Conservation (phyloP, 257 asterid genomes). For the Agastache rugosa region DNA sequence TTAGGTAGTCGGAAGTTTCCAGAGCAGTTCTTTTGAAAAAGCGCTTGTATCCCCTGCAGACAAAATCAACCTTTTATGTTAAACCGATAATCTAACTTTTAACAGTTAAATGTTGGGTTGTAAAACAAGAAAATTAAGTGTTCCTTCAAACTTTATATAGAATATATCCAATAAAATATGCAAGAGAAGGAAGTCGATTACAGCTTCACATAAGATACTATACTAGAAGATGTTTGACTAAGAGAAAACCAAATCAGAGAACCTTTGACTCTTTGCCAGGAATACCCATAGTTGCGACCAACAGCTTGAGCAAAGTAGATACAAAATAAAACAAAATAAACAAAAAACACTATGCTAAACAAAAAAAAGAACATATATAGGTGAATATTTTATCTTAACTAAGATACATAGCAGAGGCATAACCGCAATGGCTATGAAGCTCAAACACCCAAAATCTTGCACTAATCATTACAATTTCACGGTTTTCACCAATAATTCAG, state of each 20-base stretch:
- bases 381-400: background rate
- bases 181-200: too few species aligned
- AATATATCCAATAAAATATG: background rate
- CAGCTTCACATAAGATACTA: too few species aligned
- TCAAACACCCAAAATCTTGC: slow-evolving; percentile 6
- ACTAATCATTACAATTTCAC: background rate
- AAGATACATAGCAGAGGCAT: background rate
- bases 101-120: background rate
- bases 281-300: background rate
- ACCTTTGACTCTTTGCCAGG: background rate
- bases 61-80: slow-evolving; percentile 26
- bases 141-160: background rate
- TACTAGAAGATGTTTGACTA: background rate
- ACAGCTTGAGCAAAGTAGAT: background rate
- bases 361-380: too few species aligned
- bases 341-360: too few species aligned
- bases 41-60: slow-evolving; percentile 90
- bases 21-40: slow-evolving; percentile 76
- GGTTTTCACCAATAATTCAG: background rate
- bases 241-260: slow-evolving; percentile 1
- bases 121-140: background rate
- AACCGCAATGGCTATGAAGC: background rate
- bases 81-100: background rate
- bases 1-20: slow-evolving; percentile 86
- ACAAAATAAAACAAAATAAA: background rate